phyloP scores from a whole-genome alignment of 192 early-diverging fungal genomes.

The Linnemannia schmuckeri region DNA sequence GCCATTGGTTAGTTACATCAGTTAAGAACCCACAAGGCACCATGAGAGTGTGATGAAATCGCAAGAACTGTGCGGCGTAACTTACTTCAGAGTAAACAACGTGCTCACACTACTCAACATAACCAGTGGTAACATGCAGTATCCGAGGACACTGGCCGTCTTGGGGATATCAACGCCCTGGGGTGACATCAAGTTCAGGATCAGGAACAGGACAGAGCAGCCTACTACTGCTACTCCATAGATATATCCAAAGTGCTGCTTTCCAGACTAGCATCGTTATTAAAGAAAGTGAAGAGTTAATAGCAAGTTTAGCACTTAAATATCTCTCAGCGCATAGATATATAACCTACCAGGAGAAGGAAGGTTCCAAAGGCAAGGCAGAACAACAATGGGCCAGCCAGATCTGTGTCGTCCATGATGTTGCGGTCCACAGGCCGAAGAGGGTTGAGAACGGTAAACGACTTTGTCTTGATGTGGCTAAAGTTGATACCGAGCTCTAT shows the following conservation, averaged over 20 bases:
- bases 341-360: conserved; percentile 76
- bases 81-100: conserved; percentile 77
- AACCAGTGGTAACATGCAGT: conserved; percentile 96
- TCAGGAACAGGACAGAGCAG: conserved; percentile 84
- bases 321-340: too few species aligned
- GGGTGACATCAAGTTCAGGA: conserved; percentile 96
- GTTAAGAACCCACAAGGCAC: too few species aligned
- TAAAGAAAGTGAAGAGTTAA: neutral
- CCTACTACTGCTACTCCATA: conserved; percentile 95
- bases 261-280: conserved; percentile 74
- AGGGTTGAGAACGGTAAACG: conserved; percentile 89
- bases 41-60: too few species aligned
- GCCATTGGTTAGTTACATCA: neutral
- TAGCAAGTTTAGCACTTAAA: neutral
- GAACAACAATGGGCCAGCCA: conserved; percentile 95
- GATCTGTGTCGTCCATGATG: conserved; percentile 97
- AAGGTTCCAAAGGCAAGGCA: conserved; percentile 92
- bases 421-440: conserved; percentile 78
- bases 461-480: conserved; percentile 90
- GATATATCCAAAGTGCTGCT: conserved; percentile 97
- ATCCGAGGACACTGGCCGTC: conserved; percentile 96
- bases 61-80: neutral
- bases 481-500: conserved; percentile 96
- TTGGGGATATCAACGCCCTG: conserved; percentile 87
- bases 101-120: conserved; percentile 85